Evolutionary conservation across 2,329 filamentous ascomycete species (phyloP), one percentile per base, ranked within the genome.

Genomic region (Ceratocystis papillata): DNA sequence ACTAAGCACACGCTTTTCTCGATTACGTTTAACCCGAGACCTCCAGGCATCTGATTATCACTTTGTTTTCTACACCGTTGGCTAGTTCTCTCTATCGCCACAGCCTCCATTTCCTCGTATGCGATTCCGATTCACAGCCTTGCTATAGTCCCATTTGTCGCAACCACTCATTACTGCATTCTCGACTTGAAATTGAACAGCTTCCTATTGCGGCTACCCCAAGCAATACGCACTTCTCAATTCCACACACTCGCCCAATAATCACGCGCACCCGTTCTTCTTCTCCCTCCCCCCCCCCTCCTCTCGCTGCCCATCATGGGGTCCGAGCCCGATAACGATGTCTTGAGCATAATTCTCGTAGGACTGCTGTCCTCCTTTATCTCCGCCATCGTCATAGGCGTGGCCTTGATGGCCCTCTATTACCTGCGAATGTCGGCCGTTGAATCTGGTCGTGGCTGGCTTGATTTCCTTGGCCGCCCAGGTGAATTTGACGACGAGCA

Each of bases 401-500:
- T 91, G 67, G 67, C 65, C 60, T 64, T 70, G 20, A 59, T 64
- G 46, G 76, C 90, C 72, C 83, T 96, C 73, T 96, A 94, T 77
- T 94, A 95, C 78, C 90, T 68, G 48, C 62, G 67, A 17, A 48
- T 64, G 53, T 44, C 59, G 15, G 57, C 62, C 15, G 15, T 41
- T 6, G 55, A 65, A 37, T 66, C 68, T n/a, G 64, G 65, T 50
- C 65, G 63, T 45, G 64, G 65, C 44, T 69, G 65, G 66, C 83
- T 99, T 71, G 94, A 99, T 78, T 87, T 93, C 70, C 87, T 99
- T 75, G 91, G 91, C 59, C 83, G 93, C 68, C 94, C 94, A 0
- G 94, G 94, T 72, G 94, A 97, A 77, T 99, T 91, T 75, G 94
- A 99, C 74, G 94, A 99, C 77, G 94, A 97, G 76, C 93, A 97